phyloP scores from a whole-genome alignment of 73 alveolate genomes.

The Stentor roeselii region DNA sequence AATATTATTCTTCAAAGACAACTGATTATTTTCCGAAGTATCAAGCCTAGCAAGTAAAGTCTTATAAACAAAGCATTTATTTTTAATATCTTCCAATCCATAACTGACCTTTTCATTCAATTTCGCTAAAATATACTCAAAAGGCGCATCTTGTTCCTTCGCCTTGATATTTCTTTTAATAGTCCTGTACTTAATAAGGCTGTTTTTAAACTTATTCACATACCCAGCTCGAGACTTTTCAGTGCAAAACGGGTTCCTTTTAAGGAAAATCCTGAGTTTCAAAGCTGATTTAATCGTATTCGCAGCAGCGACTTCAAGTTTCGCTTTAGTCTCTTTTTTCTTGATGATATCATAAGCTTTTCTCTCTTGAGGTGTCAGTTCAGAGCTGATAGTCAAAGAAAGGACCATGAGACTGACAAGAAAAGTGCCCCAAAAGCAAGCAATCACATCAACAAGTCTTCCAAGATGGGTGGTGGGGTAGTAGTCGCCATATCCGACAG shows the following conservation, averaged over 20 bases:
- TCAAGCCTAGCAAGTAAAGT: slow-evolving; percentile 22
- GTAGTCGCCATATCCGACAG: slow-evolving; percentile 92
- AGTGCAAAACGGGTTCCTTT: not conserved
- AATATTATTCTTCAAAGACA: not conserved
- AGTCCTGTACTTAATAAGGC: slow-evolving; percentile 28
- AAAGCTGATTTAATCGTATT: slow-evolving; percentile 22
- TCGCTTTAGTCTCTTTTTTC: slow-evolving; percentile 29
- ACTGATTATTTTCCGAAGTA: slow-evolving; percentile 19
- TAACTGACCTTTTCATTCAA: slow-evolving; percentile 49
- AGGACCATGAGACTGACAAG: slow-evolving; percentile 73
- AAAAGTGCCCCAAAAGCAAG: slow-evolving; percentile 80
- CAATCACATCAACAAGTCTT: slow-evolving; percentile 64
- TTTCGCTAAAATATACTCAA: slow-evolving; percentile 43
- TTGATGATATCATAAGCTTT: slow-evolving; percentile 69
- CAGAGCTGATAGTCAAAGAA: slow-evolving; percentile 66
- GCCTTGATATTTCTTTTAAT: slow-evolving; percentile 44
- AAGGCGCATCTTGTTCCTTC: slow-evolving; percentile 57
- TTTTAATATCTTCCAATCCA: slow-evolving; percentile 57
- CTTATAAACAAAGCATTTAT: slow-evolving; percentile 35
- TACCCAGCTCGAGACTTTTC: slow-evolving; percentile 13
- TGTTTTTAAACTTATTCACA: slow-evolving; percentile 17
- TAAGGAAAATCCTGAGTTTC: slow-evolving; percentile 5
- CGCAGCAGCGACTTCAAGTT: not conserved
- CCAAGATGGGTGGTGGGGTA: slow-evolving; percentile 86
- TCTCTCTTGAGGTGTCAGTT: slow-evolving; percentile 67